phyloP scores from a whole-genome alignment of 352 stramenopile genomes.

The Aphanomyces euteiches region DNA sequence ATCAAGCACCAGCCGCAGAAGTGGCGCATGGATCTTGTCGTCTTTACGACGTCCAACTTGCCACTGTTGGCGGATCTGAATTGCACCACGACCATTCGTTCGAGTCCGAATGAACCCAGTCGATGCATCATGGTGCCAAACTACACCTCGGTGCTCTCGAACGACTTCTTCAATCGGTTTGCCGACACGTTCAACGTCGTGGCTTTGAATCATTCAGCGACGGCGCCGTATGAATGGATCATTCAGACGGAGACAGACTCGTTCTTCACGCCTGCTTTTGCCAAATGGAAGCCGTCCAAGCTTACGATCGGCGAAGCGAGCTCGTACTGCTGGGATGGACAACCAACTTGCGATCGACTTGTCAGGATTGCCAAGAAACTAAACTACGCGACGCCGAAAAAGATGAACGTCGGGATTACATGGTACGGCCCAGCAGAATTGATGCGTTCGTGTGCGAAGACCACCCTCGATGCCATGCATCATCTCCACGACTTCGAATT shows the following conservation, averaged over 20 bases:
- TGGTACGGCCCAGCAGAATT: constrained; percentile 23
- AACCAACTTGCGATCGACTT: constrained; percentile 9
- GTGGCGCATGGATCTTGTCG: constrained; percentile 22
- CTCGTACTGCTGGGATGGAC: constrained; percentile 7
- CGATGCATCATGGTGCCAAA: constrained; percentile 8
- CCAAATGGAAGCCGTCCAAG: constrained; percentile 9
- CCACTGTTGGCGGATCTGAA: not conserved
- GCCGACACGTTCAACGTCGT: constrained; percentile 10
- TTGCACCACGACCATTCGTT: not conserved
- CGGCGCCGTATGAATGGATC: not conserved
- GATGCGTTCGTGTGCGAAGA: constrained; percentile 14
- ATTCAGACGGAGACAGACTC: constrained; percentile 12
- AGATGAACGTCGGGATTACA: constrained; percentile 11
- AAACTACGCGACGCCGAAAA: too few species aligned
- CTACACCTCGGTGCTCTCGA: not conserved
- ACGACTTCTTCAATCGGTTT: constrained; percentile 3
- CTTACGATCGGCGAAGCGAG: constrained; percentile 5
- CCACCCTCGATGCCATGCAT: constrained; percentile 1
- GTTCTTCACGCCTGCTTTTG: constrained; percentile 23
- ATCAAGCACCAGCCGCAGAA: not conserved
- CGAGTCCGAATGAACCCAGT: not conserved
- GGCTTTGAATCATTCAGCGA: not conserved
- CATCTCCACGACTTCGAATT: constrained; percentile 15
- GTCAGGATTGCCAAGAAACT: not conserved
- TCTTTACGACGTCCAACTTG: constrained; percentile 10